Evolutionary conservation across 257 asterid genomes (phyloP).

Genomic region (Gardenia jasminoides): DNA sequence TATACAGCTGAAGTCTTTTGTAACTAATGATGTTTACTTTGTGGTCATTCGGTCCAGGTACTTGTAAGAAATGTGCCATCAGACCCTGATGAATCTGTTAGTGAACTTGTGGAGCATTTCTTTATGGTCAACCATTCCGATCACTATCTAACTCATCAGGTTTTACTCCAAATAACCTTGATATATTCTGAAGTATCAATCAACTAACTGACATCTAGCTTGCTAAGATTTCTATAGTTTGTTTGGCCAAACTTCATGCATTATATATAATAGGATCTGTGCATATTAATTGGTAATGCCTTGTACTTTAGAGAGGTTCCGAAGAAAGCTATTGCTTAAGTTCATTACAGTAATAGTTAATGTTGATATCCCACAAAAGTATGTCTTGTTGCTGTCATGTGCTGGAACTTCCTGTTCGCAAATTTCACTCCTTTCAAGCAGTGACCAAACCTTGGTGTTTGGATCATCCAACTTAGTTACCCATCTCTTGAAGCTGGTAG

Average conservation of each 20-base stretch:
- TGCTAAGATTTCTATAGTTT: not conserved
- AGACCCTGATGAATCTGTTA: conserved; percentile 80
- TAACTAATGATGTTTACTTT: conserved; percentile 14
- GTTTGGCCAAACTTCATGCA: not conserved
- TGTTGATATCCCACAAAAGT: too few relatives aligned
- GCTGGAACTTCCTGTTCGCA: too few relatives aligned
- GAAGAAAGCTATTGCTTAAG: too few relatives aligned
- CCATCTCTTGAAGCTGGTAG: too few relatives aligned
- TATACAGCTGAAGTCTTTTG: not conserved
- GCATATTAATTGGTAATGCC: too few relatives aligned
- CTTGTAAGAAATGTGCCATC: conserved; percentile 89
- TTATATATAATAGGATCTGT: not conserved
- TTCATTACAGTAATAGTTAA: too few relatives aligned
- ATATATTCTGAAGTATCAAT: not conserved
- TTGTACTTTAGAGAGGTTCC: too few relatives aligned
- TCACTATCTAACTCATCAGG: conserved; percentile 89
- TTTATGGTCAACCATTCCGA: conserved; percentile 96
- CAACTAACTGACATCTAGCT: not conserved
- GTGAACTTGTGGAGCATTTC: conserved; percentile 84
- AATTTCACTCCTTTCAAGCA: too few relatives aligned
- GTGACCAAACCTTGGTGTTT: too few relatives aligned
- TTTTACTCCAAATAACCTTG: conserved; percentile 22
- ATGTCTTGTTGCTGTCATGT: too few relatives aligned
- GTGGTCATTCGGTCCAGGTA: conserved; percentile 48
- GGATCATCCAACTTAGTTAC: too few relatives aligned